Base-by-base conservation (phyloP, 176 grass and related monocot species). In the Thinopyrum elongatum region DNA sequence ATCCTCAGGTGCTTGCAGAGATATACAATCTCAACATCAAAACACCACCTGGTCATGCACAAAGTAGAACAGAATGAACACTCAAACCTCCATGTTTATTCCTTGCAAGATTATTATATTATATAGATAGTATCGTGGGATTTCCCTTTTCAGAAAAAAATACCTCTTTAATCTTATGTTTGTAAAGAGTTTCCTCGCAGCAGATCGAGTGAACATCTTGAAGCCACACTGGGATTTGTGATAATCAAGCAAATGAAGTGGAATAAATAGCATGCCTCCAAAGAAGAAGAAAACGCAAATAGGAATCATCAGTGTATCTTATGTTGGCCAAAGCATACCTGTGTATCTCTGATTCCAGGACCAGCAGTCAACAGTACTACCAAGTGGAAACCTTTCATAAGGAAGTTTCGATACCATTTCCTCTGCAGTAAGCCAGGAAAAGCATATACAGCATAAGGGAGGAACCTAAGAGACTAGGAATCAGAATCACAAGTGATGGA, bases 381-480 rank as follows among this genome's bases (percentile, higher is more conserved):
- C 27, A 95, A 76, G 89, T 96, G 97, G 86, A 99, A 99, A 75
- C 97, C 97, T 90, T 96, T 99, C 97, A 99, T 99, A 47, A 96
- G 90, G 88, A 99, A 86, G 74, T 99, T 96, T 2, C 94, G 86
- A 44, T 99, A 94, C 97, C 97, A 99, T 82, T 99, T 96, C 82
- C 97, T 96, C 97, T 99, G 88, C 36, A 90, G 71, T 22, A 66
- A 71, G 22, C 44, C 63, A 81, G 65, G 31, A 46, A 85, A 80
- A 66, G 64, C 77, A 89, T 63, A 39, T 21, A 53, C 12, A 61
- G 41, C 1, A 28, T 25, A 83, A 72, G 23, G 67, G 26, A 46
- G 84, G 70, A 77, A 80, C 19, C 22, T 36, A n/a, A 77, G 16
- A 25, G 7, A 65, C 11, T 34, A 38, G 25, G 62, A 60, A 41